A percentile compares a stretch with the other conserved stretches of the same genome.
phyloP scores from a whole-genome alignment of 495 filamentous ascomycete genomes.

The Lophiostoma macrostomum region DNA sequence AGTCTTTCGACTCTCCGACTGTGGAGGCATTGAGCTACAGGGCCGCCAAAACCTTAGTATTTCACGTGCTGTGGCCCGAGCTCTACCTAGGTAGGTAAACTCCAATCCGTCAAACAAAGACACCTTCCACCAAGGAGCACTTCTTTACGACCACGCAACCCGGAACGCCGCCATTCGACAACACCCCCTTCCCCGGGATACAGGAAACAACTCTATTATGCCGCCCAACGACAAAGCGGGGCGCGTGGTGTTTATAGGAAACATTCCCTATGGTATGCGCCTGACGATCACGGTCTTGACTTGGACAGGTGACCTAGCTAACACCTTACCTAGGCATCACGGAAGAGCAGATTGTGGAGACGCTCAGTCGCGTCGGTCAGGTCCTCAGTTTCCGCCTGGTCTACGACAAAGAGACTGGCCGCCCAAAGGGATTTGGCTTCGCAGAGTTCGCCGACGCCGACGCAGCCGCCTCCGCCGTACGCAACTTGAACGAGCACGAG shows the following conservation, averaged over 20 bases:
- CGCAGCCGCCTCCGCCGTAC: conserved; percentile 87
- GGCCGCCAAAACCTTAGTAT: too few species aligned
- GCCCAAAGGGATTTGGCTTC: conserved; percentile 95
- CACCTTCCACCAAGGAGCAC: too few species aligned
- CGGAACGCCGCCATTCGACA: too few species aligned
- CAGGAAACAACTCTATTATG: too few species aligned
- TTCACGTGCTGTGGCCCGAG: too few species aligned
- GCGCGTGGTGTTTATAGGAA: conserved; percentile 43
- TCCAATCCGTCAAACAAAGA: too few species aligned
- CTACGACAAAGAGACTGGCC: conserved; percentile 91
- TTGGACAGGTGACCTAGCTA: not conserved
- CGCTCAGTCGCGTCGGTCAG: conserved; percentile 80
- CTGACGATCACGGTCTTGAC: not conserved
- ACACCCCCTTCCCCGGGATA: too few species aligned
- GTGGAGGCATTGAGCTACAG: too few species aligned
- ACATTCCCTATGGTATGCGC: conserved; percentile 44
- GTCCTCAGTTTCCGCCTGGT: conserved; percentile 92
- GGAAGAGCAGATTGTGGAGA: conserved; percentile 90
- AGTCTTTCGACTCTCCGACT: too few species aligned
- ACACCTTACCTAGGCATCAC: conserved; percentile 64
- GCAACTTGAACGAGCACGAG: conserved; percentile 94
- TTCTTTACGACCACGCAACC: too few species aligned
- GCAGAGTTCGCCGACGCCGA: conserved; percentile 89
- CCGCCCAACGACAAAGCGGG: conserved; percentile 32
- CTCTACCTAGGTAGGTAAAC: too few species aligned